Percentiles rank a stretch among this genome's conserved stretches.
These are phyloP conservation scores for Claviceps cyperi DNA, from an alignment of 2,329 filamentous ascomycete genomes.

Conservation along the genomic window DNA sequence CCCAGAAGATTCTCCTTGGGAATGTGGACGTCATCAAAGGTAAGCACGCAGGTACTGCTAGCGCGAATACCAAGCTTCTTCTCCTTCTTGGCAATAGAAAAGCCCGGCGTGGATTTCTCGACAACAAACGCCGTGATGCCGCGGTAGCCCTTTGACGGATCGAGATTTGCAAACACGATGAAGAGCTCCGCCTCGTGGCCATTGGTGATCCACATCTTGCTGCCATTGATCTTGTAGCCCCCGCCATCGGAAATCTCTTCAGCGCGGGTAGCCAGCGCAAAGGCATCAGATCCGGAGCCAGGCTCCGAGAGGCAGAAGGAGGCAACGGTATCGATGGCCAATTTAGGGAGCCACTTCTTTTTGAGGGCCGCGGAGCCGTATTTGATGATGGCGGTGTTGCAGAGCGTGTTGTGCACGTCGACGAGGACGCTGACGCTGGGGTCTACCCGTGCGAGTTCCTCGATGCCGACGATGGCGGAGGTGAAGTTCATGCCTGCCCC, in stretches of 20 bases:
- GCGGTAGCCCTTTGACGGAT: constrained; percentile 85
- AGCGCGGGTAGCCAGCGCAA: constrained; percentile 85
- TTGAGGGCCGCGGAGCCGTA: constrained; percentile 65
- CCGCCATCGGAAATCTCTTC: constrained; percentile 60
- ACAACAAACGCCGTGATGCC: constrained; percentile 94
- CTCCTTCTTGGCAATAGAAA: constrained; percentile 97
- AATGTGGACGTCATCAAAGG: constrained; percentile 90
- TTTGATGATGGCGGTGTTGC: constrained; percentile 84
- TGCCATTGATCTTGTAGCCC: constrained; percentile 66
- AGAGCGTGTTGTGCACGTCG: constrained; percentile 95
- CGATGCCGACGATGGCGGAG: constrained; percentile 85
- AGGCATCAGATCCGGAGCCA: constrained; percentile 86
- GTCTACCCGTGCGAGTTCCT: constrained; percentile 87
- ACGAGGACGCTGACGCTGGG: constrained; percentile 90
- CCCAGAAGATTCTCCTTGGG: constrained; percentile 81
- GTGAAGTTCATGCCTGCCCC: constrained; percentile 95
- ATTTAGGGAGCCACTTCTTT: constrained; percentile 75
- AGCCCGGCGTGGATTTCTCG: constrained; percentile 77
- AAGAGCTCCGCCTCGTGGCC: constrained; percentile 87
- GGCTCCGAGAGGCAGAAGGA: constrained; percentile 92
- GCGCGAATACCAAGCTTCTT: constrained; percentile 98
- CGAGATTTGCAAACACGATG: constrained; percentile 94
- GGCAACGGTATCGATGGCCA: constrained; percentile 80
- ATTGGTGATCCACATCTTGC: constrained; percentile 99
- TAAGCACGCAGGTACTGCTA: constrained; percentile 91